Conservation (phyloP, 371 early-diverging fungal species). For the Dipsacomyces acuminosporus region DNA sequence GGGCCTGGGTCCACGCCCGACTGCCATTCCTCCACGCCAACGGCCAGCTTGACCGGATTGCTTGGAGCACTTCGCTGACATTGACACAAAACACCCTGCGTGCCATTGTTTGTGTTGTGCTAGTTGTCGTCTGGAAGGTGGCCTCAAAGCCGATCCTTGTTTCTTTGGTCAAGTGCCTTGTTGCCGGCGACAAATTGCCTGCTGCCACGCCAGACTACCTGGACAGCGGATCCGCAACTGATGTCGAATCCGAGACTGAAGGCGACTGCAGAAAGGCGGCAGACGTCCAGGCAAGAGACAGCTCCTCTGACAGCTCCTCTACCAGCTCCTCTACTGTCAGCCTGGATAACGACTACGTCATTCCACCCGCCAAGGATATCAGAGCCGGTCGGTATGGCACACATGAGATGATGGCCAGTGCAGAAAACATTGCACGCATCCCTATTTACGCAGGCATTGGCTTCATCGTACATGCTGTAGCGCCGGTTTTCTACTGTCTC, state of each 20-base stretch:
- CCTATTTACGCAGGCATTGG: conserved; percentile 47
- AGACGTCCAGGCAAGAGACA: too few relatives aligned
- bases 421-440: conserved; percentile 45
- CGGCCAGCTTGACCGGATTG: conserved; percentile 24
- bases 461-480: conserved; percentile 13
- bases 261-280: too few relatives aligned
- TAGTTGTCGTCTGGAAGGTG: conserved; percentile 44
- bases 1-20: conserved; percentile 32
- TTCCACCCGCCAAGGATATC: conserved; percentile 13
- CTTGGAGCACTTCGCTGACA: conserved; percentile 38
- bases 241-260: not conserved
- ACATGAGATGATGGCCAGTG: conserved; percentile 28
- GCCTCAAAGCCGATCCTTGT: conserved; percentile 31
- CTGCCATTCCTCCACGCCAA: conserved; percentile 28
- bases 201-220: not conserved
- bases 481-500: conserved; percentile 18
- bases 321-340: not conserved
- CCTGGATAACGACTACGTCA: conserved; percentile 3
- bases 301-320: too few relatives aligned
- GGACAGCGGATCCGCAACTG: not conserved
- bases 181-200: not conserved
- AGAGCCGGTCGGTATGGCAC: conserved; percentile 32
- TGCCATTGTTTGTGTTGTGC: conserved; percentile 17
- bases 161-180: conserved; percentile 7
- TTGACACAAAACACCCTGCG: conserved; percentile 24